These are phyloP conservation scores for Chaetomium cochliodes DNA, from an alignment of 495 filamentous ascomycete species.

Conservation along the genomic window DNA sequence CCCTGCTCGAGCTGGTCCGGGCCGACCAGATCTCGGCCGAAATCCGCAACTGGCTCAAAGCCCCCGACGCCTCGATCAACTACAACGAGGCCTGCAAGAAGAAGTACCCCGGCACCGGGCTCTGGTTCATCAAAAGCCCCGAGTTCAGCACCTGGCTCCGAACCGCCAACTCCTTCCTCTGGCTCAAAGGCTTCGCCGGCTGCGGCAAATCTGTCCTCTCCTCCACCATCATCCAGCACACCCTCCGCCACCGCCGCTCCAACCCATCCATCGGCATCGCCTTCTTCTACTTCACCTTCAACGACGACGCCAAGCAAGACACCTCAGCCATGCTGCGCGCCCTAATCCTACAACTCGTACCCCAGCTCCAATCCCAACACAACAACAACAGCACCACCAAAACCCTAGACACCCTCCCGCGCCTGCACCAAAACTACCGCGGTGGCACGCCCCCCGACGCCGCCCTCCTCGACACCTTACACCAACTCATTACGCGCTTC, in stretches of 20 bases:
- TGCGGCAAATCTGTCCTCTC: slow-evolving; percentile 18
- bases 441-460: slow-evolving; percentile 1
- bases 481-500: background rate
- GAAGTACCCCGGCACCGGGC: slow-evolving; percentile 10
- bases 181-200: slow-evolving; percentile 15
- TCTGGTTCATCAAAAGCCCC: slow-evolving; percentile 12
- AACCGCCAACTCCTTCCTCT: slow-evolving; percentile 3
- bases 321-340: slow-evolving; percentile 5
- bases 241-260: background rate
- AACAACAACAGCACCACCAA: no score
- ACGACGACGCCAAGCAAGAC: slow-evolving; percentile 16
- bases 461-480: background rate
- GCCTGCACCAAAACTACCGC: background rate
- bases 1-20: background rate
- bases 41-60: background rate
- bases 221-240: slow-evolving; percentile 14
- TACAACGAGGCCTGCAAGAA: slow-evolving; percentile 17
- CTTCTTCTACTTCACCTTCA: slow-evolving; percentile 19
- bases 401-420: background rate
- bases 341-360: background rate
- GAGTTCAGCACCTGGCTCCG: slow-evolving; percentile 1
- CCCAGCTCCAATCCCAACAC: background rate
- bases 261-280: background rate
- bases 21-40: slow-evolving; percentile 1
- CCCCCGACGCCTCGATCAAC: slow-evolving; percentile 7